Conservation (phyloP, 1,139 yeast genomes). For the Sugiyamaella castrensis region DNA sequence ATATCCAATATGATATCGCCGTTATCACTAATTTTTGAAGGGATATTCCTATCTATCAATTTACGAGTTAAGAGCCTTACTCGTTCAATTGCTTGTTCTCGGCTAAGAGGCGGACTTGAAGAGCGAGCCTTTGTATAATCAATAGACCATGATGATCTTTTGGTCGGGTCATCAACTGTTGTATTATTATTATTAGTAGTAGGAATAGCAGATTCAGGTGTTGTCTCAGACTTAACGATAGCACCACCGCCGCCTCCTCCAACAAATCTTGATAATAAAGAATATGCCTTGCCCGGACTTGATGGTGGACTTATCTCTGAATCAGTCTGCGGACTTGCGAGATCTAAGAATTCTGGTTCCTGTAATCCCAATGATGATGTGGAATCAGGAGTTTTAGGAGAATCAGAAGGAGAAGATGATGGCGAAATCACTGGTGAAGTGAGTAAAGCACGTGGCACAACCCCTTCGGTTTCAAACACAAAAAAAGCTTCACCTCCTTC, state of each 20-base stretch:
- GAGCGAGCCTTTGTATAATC: conserved; percentile 1
- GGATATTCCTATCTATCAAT: conserved; percentile 70
- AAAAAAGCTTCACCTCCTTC: conserved; percentile 98
- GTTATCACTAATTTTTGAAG: conserved; percentile 81
- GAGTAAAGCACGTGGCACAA: conserved; percentile 71
- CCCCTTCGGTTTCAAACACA: conserved; percentile 79
- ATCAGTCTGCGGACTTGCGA: conserved; percentile 14
- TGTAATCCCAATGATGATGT: conserved; percentile 32
- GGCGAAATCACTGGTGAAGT: conserved; percentile 95
- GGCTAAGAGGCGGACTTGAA: conserved; percentile 27
- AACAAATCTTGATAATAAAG: conserved; percentile 7
- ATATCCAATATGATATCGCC: conserved; percentile 92
- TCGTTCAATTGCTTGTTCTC: conserved; percentile 54
- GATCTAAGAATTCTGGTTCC: conserved; percentile 59
- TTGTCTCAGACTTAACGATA: background rate
- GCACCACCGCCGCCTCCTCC: conserved; percentile 5
- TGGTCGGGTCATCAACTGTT: background rate
- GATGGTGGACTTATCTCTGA: conserved; percentile 18
- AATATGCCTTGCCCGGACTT: conserved; percentile 11
- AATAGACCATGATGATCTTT: conserved; percentile 9
- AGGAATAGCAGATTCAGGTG: background rate
- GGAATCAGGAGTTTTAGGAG: conserved; percentile 31
- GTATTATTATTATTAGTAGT: background rate
- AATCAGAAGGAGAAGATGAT: conserved; percentile 56
- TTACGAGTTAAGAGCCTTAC: conserved; percentile 67